Percentiles rank a stretch among this genome's conserved stretches.
These are phyloP conservation scores for Suaeda aralocaspica DNA, from an alignment of 148 eudicot genomes.

Conservation along the genomic window DNA sequence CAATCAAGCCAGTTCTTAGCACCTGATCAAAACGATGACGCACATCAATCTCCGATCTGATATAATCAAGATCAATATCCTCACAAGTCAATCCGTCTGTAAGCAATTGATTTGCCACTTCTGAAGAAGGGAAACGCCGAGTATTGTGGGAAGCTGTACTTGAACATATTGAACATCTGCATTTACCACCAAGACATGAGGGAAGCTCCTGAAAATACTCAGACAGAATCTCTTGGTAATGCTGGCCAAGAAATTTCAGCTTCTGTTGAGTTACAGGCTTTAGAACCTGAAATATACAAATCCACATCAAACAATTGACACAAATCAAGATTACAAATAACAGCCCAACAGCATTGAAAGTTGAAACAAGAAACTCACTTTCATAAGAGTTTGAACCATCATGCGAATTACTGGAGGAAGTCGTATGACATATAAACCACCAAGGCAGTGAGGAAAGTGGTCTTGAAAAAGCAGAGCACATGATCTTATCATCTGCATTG, in stretches of 20 bases:
- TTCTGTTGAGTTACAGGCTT: slow-evolving; percentile 72
- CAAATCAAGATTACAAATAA: background rate
- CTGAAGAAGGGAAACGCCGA: slow-evolving; percentile 17
- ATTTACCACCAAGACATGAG: slow-evolving; percentile 67
- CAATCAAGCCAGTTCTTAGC: slow-evolving; percentile 57
- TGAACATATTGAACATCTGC: slow-evolving; percentile 58
- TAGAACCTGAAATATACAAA: slow-evolving; percentile 44
- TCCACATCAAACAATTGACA: background rate
- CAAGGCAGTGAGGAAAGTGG: slow-evolving; percentile 73
- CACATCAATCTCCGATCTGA: slow-evolving; percentile 27
- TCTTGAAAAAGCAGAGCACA: slow-evolving; percentile 78
- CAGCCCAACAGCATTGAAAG: background rate
- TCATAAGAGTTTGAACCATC: slow-evolving; percentile 75
- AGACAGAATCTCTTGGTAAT: slow-evolving; percentile 44
- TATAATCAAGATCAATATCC: slow-evolving; percentile 24
- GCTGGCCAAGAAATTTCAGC: slow-evolving; percentile 56
- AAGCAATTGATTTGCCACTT: slow-evolving; percentile 20
- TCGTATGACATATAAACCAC: slow-evolving; percentile 62
- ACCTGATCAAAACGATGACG: slow-evolving; percentile 38
- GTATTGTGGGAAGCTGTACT: slow-evolving; percentile 22
- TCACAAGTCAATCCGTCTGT: slow-evolving; percentile 23
- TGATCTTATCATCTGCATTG: slow-evolving; percentile 75
- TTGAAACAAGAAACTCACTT: slow-evolving; percentile 49
- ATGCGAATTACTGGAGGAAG: slow-evolving; percentile 82
- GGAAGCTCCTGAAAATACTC: slow-evolving; percentile 59